Evolutionary conservation across 805 yeast genomes (phyloP).

Genomic region (Schizosaccharomyces octosporus): DNA sequence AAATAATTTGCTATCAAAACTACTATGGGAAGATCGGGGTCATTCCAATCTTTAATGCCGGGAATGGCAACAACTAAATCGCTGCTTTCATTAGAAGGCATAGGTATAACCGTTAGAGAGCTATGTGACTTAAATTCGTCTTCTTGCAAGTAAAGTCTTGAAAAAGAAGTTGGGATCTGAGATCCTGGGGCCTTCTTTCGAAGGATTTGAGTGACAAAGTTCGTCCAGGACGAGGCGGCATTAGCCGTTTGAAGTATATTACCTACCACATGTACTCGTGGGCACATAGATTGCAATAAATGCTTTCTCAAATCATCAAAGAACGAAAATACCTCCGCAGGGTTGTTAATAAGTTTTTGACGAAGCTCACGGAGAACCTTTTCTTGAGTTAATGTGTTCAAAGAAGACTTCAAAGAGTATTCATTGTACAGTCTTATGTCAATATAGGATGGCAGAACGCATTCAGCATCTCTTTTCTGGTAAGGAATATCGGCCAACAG

Average conservation of each 20-base stretch:
- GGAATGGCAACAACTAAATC: background rate
- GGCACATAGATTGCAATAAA: background rate
- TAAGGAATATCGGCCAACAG: slow-evolving; percentile 32
- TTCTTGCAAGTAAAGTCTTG: background rate
- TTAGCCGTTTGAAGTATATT: background rate
- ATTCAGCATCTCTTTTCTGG: slow-evolving; percentile 33
- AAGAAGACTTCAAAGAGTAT: slow-evolving; percentile 41
- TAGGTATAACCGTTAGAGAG: background rate
- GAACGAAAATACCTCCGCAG: slow-evolving; percentile 20
- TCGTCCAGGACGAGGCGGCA: background rate
- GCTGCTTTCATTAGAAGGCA: background rate
- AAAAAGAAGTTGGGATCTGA: background rate
- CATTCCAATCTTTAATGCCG: slow-evolving; percentile 18
- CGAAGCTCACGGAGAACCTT: slow-evolving; percentile 25
- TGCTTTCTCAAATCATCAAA: slow-evolving; percentile 23
- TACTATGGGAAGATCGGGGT: slow-evolving; percentile 43
- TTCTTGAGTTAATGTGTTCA: slow-evolving; percentile 44
- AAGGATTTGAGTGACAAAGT: too few species aligned
- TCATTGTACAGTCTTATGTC: slow-evolving; percentile 24
- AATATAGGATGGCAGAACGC: slow-evolving; percentile 41
- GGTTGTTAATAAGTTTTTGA: slow-evolving; percentile 21
- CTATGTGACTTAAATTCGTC: background rate
- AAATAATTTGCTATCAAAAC: slow-evolving; percentile 52
- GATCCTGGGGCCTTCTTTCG: too few species aligned
- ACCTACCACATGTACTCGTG: background rate